These are phyloP conservation scores for Penicillium bialowiezense DNA, from an alignment of 495 filamentous ascomycete genomes.

Conservation along the genomic window DNA sequence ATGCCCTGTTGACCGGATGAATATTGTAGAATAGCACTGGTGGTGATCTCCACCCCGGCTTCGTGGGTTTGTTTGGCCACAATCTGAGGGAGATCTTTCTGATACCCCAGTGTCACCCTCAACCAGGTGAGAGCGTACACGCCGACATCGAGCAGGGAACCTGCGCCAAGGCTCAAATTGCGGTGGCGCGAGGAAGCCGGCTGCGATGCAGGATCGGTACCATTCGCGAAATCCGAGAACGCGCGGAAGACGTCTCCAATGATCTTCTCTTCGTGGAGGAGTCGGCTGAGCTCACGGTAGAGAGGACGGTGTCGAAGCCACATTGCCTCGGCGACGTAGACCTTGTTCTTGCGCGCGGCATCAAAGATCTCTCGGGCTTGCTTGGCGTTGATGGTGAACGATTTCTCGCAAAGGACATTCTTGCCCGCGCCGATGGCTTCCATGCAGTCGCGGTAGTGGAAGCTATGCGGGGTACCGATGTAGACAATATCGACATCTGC, in stretches of 20 bases:
- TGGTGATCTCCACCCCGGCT: conserved; percentile 19
- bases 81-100: conserved; percentile 10
- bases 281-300: conserved; percentile 3
- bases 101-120: conserved; percentile 11
- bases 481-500: conserved; percentile 42
- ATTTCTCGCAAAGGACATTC: conserved; percentile 44
- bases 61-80: conserved; percentile 15
- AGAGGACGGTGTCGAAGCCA: conserved; percentile 18
- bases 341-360: conserved; percentile 36
- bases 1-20: conserved; percentile 19
- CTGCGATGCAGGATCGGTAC: conserved; percentile 6
- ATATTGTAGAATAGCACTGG: conserved; percentile 19
- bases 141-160: conserved; percentile 20
- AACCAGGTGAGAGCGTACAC: conserved; percentile 26
- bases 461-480: conserved; percentile 42
- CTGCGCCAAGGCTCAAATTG: conserved; percentile 12
- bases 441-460: conserved; percentile 38
- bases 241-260: conserved; percentile 10
- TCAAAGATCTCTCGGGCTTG: conserved; percentile 37
- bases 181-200: conserved; percentile 6
- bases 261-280: conserved; percentile 11
- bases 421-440: conserved; percentile 40
- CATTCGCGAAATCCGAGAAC: conserved; percentile 5
- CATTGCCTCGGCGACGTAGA: conserved; percentile 41
- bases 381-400: conserved; percentile 35